Evolutionary conservation across 2,329 filamentous ascomycete genomes (phyloP), one percentile per base, ranked within the genome.

Genomic region (Epichloe glyceriae): DNA sequence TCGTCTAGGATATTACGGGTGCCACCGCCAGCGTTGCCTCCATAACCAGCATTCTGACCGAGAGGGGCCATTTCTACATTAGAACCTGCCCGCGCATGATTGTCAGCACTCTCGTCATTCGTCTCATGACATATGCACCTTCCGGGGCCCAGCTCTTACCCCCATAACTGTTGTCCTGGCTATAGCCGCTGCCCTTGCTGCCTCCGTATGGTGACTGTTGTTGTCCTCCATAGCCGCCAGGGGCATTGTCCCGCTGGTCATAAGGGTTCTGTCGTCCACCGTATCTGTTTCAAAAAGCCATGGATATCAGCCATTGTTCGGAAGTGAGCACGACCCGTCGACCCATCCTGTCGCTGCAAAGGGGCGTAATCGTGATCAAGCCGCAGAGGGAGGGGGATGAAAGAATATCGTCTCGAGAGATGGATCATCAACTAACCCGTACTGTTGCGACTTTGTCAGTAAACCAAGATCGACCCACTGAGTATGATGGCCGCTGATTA

Each of bases 1-100:
- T 93, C 85, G 70, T 94, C 88, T 53, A 96, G 77, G 58, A 95
- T 85, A 12, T 52, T 52, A 51, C 79, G 79, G 64, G 88, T 89
- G 42, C 85, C 81, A 65, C 89, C 80, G 58, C 68, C 60, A 40
- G 64, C 73, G 49, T 75, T 73, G 46, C 68, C 67, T 3, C 39
- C 40, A 26, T 52, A 43, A 47, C 70, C 62, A 46, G 70, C 73
- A 53, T 75, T 76, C 54, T 76, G 74, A 43, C 73, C 67, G 44
- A 86, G 75, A 12, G 83, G 76, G 45, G 79, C 78, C 83, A 89
- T 86, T 69, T 90, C 86, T 58, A 88, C 80, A 59, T 78, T 75
- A 60, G 69, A 65, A 42, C 67, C 71, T 70, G 57, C 53, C 10
- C 47, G 26, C 33, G 34, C 10, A 12, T 15, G 20, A 38, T 14